Base-by-base conservation (phyloP, 345 rosid genomes). In the Salix udensis region DNA sequence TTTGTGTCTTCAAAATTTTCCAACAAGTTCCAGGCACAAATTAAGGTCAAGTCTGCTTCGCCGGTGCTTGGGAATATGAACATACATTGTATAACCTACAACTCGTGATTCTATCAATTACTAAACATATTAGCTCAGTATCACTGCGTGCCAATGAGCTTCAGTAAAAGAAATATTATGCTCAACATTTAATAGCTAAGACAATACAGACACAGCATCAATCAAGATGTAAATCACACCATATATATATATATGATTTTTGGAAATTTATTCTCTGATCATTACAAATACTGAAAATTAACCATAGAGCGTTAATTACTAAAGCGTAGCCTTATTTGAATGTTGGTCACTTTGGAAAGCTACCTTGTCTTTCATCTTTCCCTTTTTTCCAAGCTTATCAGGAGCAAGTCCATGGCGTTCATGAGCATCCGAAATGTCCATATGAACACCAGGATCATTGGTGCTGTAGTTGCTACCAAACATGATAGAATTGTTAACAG, bases 401-500 rank as follows among this genome's bases (percentile, higher is more conserved):
- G 55, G 30, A 58, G 7, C 34, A 13, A 24, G 37, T 28, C 42
- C 67, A 19, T 24, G 37, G 18, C 18, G 68, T n/a, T 74, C 53
- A n/a, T 40, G 31, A 60, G 71, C 0, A n/a, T 68, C 81, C 2
- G 88, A 79, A 61, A 95, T 87, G 26, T 91, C 94, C 83, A 93
- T 66, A 69, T 93, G 98, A 78, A 95, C 97, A 0, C 98, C 98
- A 0, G 98, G 98, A 77, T 95, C 97, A 71, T 93, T 89, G 67
- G 96, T 85, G 78, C 34, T 87, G 86, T 93, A 88, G 52, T 68
- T 76, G 74, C 93, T 89, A 0, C 85, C 83, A 48, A 95, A 73
- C 98, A 93, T 90, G 68, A 95, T 86, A 2, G 98, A 95, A 78
- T 95, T 95, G 84, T 93, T 95, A 37, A 95, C 88, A 1, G 98